Percentiles rank a stretch among this genome's conserved stretches.
Evolutionary conservation across 1,139 yeast species (phyloP).

Genomic region (Zygoascus hellenicus): DNA sequence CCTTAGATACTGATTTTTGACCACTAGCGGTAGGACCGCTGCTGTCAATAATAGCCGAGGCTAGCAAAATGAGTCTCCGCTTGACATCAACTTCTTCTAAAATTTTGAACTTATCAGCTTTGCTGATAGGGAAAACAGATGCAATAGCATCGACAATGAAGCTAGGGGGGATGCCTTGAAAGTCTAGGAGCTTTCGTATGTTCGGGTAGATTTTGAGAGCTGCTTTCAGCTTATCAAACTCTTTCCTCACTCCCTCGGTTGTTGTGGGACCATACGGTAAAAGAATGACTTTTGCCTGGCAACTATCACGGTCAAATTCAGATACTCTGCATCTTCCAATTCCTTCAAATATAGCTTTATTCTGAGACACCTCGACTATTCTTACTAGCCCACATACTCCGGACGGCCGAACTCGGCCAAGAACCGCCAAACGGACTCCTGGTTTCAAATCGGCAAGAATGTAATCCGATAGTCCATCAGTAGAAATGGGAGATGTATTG

Average conservation of each 20-base stretch:
- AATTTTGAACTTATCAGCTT: conserved; percentile 28
- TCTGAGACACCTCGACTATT: not conserved
- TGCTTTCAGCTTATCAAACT: conserved; percentile 1
- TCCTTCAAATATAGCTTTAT: conserved; percentile 8
- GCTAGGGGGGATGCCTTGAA: conserved; percentile 24
- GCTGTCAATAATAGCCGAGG: conserved; percentile 19
- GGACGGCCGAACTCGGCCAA: conserved; percentile 3
- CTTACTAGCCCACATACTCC: conserved; percentile 6
- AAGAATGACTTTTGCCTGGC: not conserved
- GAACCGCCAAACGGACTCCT: conserved; percentile 6
- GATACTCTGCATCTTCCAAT: conserved; percentile 7
- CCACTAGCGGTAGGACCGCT: not conserved
- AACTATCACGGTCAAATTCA: not conserved
- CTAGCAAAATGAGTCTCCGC: conserved; percentile 27
- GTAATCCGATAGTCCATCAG: conserved; percentile 2
- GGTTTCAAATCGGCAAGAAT: not conserved
- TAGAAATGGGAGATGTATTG: not conserved
- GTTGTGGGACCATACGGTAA: conserved; percentile 4
- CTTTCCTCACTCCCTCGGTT: not conserved
- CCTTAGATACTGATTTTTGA: not conserved
- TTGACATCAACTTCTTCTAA: conserved; percentile 27
- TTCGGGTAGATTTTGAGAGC: conserved; percentile 13
- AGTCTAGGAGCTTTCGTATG: conserved; percentile 21
- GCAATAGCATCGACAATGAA: conserved; percentile 33
- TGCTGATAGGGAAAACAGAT: conserved; percentile 34